Base-by-base conservation (phyloP, 2,329 filamentous ascomycete genomes). In the Diaporthe citriasiana region DNA sequence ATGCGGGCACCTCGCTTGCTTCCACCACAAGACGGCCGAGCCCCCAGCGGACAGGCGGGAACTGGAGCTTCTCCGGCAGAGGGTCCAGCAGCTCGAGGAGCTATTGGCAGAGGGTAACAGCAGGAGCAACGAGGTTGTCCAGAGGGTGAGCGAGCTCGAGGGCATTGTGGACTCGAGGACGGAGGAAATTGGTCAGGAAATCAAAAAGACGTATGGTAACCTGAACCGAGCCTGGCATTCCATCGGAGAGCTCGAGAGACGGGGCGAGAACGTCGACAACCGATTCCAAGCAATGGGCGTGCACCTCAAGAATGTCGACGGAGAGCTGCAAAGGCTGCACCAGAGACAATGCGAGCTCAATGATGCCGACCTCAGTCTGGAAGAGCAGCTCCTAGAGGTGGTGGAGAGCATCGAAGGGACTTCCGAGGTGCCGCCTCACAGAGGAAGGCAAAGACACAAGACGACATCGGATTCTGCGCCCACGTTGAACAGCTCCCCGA, bases 1-100 rank as follows among this genome's bases (percentile, higher is more conserved):
- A 68, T 91, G 89, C 77, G 89, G 89, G 8, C 89, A 91, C 78
- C 85, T 90, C 70, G 88, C 89, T 45, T 91, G 89, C 80, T 91
- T 88, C 78, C 89, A 91, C 78, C 82, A 87, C 73, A 84, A 85
- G 76, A 84, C 84, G n/a, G 81, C 85, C 38, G 85, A 88, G 71
- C 79, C 82, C 17, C 82, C 85, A 9, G 80, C 81, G 1, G 86
- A 86, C 73, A 84, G 80, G 73, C 82, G 82, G 27, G 89, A 90
- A 76, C 77, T 89, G 33, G 87, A 88, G 47, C 82, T 83, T 30
- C 82, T 91, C 78, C 79, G 82, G 30, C 78, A 81, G 13, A 81
- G 84, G 33, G 76, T 82, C 42, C 77, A 79, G 65, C 74, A 76
- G n/a, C 77, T 78, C 30, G 73, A 74, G 22, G 72, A 73, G 8